Base-by-base conservation (phyloP, 2,329 filamentous ascomycete species). In the Incumbomyces lentus region DNA sequence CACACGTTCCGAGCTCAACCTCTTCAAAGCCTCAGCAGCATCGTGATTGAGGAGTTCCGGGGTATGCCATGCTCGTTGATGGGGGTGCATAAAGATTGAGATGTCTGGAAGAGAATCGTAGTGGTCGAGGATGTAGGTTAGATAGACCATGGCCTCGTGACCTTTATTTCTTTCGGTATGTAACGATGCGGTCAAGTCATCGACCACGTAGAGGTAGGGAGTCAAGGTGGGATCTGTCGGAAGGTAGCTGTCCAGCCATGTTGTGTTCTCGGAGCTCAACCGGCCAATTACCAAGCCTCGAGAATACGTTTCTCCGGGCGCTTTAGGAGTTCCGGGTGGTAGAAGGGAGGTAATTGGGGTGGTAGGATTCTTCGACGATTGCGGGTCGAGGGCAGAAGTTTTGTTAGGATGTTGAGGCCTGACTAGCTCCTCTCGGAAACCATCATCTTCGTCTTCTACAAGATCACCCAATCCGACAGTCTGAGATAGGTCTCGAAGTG, bases 121-220 rank as follows among this genome's bases (percentile, higher is more conserved):
- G 58, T 78, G 68, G 52, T 81, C 75, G 58, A 81, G 76, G 50
- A 81, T 73, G 60, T 76, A 81, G 36, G 74, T 75, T 40, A 81
- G 65, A 59, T 81, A 81, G 11, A 70, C 67, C 70, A 81, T 79
- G 18, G 75, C 74, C 60, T 82, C 78, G 55, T 76, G 71, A 36
- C 78, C 78, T 57, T 79, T 78, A 52, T 81, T 79, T 55, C 69
- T 69, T 5, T 74, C 73, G 0, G 74, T 66, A 54, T 74, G 73
- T 16, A 74, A 57, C 18, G 67, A 62, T 6, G 74, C 68, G 18
- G 62, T 60, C 2, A 68, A 67, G 49, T 77, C 72, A 53, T 78
- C 70, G 26, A 72, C 73, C 40, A 72, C 66, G 53, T 78, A 78
- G 11, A 76, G 59, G 10, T 70, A 67, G 10, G 65, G 58, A 17